Evolutionary conservation across 2,329 filamentous ascomycete species (phyloP).

Genomic region (Lasiodiplodia theobromae): DNA sequence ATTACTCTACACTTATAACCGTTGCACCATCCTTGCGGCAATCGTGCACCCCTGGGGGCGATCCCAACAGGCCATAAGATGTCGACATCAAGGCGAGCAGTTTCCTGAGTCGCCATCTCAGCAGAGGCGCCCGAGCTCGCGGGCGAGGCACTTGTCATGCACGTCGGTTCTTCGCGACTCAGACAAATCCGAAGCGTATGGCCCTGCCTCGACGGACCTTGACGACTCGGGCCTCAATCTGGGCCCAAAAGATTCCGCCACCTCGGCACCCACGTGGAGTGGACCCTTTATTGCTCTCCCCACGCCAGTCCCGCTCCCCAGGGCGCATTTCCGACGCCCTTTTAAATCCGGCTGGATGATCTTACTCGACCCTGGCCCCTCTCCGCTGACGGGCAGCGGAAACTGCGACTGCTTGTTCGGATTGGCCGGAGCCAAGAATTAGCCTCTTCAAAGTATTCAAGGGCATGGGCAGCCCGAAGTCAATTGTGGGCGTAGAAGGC

Average conservation of each 20-base stretch:
- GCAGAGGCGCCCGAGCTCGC: neutral
- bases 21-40: slow-evolving; percentile 14
- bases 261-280: slow-evolving; percentile 10
- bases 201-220: neutral
- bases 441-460: neutral
- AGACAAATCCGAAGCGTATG: neutral
- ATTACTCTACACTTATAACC: neutral
- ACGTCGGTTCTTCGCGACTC: slow-evolving; percentile 1
- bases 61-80: neutral
- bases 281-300: neutral
- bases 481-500: no score
- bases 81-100: slow-evolving; percentile 1
- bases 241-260: neutral
- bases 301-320: neutral
- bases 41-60: slow-evolving; percentile 18
- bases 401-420: neutral
- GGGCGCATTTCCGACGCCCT: neutral
- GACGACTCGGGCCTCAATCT: slow-evolving; percentile 7
- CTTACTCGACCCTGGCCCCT: neutral
- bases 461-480: no score
- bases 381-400: slow-evolving; percentile 18
- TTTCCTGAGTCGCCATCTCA: slow-evolving; percentile 12
- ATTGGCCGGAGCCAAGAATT: neutral
- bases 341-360: neutral
- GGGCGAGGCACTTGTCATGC: neutral